A percentile compares a stretch with the other conserved stretches of the same genome.
phyloP scores from a whole-genome alignment of 139 green algal genomes.

The Chlamydomonas schloesseri region DNA sequence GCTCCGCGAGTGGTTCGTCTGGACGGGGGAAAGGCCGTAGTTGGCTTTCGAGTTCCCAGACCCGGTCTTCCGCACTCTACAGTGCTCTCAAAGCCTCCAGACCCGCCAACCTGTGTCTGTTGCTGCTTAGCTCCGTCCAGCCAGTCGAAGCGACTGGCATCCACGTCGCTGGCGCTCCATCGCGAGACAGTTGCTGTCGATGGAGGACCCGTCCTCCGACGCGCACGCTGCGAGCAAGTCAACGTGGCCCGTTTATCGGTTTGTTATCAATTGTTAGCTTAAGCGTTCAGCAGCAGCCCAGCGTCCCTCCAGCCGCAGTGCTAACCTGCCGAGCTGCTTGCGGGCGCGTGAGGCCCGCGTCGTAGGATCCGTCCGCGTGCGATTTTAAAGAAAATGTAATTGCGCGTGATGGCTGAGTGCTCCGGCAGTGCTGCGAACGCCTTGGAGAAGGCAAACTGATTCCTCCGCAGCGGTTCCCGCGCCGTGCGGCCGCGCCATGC shows the following conservation, averaged over 20 bases:
- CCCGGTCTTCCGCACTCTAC: too few species aligned
- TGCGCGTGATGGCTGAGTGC: too few species aligned
- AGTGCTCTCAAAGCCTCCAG: too few species aligned
- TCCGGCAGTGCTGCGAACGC: too few species aligned
- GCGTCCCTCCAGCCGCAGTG: not conserved
- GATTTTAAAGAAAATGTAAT: too few species aligned
- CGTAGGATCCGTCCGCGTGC: not conserved
- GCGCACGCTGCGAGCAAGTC: not conserved
- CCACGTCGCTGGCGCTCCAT: not conserved
- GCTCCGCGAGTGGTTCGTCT: too few species aligned
- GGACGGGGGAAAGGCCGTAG: not conserved
- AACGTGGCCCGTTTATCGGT: too few species aligned
- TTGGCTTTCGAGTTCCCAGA: too few species aligned
- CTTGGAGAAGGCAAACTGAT: too few species aligned
- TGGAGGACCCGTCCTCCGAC: not conserved
- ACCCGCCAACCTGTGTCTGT: not conserved
- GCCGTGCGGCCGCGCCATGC: too few species aligned
- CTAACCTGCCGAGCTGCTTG: conserved; percentile 7
- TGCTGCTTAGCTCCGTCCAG: conserved; percentile 9
- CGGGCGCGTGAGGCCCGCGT: conserved; percentile 12
- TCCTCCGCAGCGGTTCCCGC: too few species aligned
- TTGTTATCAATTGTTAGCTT: too few species aligned
- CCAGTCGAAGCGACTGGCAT: conserved; percentile 15
- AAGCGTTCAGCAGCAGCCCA: not conserved
- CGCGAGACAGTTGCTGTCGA: not conserved